Evolutionary conservation across 179 eudicot species (phyloP).

Genomic region (Vitellaria paradoxa): DNA sequence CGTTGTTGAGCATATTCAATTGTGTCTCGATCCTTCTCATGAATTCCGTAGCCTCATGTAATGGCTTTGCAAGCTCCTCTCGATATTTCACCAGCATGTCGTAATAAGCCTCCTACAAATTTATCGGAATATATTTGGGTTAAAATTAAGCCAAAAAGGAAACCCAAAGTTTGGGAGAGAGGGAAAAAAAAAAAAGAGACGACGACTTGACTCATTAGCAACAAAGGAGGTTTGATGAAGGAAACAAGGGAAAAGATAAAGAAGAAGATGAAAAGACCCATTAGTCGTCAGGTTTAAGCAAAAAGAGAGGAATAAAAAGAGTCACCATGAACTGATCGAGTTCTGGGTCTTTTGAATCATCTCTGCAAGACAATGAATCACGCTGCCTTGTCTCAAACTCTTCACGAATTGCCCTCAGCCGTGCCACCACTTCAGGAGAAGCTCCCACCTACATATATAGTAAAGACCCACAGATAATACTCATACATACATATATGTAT

Average conservation of each 20-base stretch:
- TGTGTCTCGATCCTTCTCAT: slow-evolving; percentile 81
- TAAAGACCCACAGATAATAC: too few relatives aligned
- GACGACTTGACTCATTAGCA: background rate
- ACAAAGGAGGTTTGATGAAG: background rate
- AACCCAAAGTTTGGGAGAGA: background rate
- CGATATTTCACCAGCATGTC: slow-evolving; percentile 89
- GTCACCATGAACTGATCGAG: slow-evolving; percentile 90
- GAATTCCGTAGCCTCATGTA: slow-evolving; percentile 96
- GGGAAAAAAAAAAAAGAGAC: background rate
- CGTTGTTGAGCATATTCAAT: slow-evolving; percentile 60
- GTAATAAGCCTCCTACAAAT: slow-evolving; percentile 77
- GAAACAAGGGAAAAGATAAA: background rate
- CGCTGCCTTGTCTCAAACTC: slow-evolving; percentile 73
- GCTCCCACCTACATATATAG: slow-evolving; percentile 65
- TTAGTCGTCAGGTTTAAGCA: background rate
- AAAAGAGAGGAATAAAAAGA: background rate
- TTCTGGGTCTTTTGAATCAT: slow-evolving; percentile 70
- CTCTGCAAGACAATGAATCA: slow-evolving; percentile 36
- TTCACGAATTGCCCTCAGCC: slow-evolving; percentile 57
- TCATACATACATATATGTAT: too few relatives aligned
- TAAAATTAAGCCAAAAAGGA: background rate
- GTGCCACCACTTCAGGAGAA: slow-evolving; percentile 75
- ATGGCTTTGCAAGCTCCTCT: slow-evolving; percentile 80
- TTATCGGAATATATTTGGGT: background rate
- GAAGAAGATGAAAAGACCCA: background rate